Base-by-base conservation (phyloP, 768 basidiomycete genomes). In the Russula lepida region DNA sequence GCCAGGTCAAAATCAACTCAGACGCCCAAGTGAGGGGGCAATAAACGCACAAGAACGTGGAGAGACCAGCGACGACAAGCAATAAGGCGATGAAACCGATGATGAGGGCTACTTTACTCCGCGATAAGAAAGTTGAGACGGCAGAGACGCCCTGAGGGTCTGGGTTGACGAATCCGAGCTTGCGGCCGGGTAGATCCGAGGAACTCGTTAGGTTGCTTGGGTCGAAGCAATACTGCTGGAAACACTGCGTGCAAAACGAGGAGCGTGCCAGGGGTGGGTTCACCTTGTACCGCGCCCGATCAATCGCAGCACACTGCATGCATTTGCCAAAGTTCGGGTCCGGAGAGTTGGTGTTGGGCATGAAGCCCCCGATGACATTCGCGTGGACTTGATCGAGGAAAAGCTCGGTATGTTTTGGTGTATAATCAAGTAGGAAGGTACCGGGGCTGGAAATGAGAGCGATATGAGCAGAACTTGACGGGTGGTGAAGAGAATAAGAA, bases 291-390 rank as follows among this genome's bases (percentile, higher is more conserved):
- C 74, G 60, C 52, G 68, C 56, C 12, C 72, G 67, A 32, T 74
- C 86, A 78, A 74, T 82, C 66, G 77, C 79, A 62, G 80, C 90
- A 70, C 91, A 86, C 68, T 82, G 82, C 23, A 93, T 75, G 66
- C 90, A 92, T 41, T 76, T 77, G 3, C 84, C 78, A 75, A 79
- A 87, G 54, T 80, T 67, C 3, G 74, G 68, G 60, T 85, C 89
- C 32, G 83, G 75, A 6, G 69, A 71, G 60, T 80, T 85, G 39
- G 81, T 74, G 53, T 86, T 79, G 30, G 84, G 81, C 15, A 75
- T 70, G 71, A 85, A 87, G 15, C 88, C 88, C 19, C 78, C 78
- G 44, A 83, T 74, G 23, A 76, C 78, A 66, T 82, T 84, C 23
- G 66, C 64, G 64, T 79, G 78, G 0, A 81, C 84, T 68, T 88